Percentiles rank a stretch among this genome's conserved stretches.
Conservation (phyloP, 768 basidiomycete genomes). For the Trametes gibbosa region DNA sequence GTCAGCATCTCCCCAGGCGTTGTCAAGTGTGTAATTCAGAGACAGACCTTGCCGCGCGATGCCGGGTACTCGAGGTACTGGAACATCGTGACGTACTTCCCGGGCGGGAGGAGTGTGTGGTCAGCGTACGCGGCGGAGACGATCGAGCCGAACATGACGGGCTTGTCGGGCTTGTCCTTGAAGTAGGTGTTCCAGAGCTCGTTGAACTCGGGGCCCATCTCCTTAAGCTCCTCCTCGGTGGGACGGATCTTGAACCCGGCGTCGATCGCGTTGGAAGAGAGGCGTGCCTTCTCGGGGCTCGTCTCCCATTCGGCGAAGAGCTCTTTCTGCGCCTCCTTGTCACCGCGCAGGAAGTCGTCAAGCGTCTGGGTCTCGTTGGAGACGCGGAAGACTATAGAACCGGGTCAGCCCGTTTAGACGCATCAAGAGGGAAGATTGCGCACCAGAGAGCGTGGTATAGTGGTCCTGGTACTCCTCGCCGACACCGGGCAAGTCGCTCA, state of each 20-base stretch:
- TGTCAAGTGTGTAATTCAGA: not conserved
- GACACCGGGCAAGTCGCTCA: conserved; percentile 69
- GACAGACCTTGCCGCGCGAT: conserved; percentile 61
- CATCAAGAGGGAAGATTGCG: conserved; percentile 10
- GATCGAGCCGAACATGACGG: conserved; percentile 73
- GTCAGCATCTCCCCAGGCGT: not conserved
- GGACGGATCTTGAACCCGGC: conserved; percentile 79
- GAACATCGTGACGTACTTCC: conserved; percentile 75
- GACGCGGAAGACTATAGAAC: conserved; percentile 55
- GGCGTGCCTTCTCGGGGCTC: conserved; percentile 63
- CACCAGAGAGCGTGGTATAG: conserved; percentile 66
- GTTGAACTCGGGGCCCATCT: conserved; percentile 78
- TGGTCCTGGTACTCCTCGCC: conserved; percentile 76
- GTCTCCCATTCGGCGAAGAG: conserved; percentile 63
- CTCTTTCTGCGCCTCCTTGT: conserved; percentile 56
- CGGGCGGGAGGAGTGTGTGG: conserved; percentile 66
- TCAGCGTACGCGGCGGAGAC: conserved; percentile 71
- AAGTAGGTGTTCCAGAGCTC: conserved; percentile 67
- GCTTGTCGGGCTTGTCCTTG: conserved; percentile 80
- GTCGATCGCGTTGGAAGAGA: conserved; percentile 71
- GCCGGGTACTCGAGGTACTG: conserved; percentile 76
- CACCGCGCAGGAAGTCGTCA: conserved; percentile 71
- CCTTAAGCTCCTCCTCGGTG: conserved; percentile 64
- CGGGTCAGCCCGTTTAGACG: conserved; percentile 7
- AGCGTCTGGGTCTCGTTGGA: conserved; percentile 60